phyloP scores from a whole-genome alignment of 495 filamentous ascomycete species.

The Penicillium coprophilum region DNA sequence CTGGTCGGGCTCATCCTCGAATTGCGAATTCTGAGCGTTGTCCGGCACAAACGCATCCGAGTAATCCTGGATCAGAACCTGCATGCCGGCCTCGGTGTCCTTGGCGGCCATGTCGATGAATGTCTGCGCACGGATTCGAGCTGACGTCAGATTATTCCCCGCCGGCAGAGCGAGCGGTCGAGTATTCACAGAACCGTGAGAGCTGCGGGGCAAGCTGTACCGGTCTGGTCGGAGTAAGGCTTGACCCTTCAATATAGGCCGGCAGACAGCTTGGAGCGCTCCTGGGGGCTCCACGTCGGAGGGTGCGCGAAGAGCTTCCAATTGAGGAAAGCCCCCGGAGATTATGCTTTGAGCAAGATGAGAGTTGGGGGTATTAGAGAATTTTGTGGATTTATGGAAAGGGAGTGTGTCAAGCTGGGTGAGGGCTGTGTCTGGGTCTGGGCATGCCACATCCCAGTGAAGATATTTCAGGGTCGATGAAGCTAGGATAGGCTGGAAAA shows the following conservation, averaged over 20 bases:
- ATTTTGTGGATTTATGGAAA: constrained; percentile 38
- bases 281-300: constrained; percentile 68
- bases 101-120: constrained; percentile 51
- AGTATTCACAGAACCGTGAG: constrained; percentile 46
- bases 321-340: constrained; percentile 65
- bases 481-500: constrained; percentile 69
- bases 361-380: constrained; percentile 57
- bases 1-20: constrained; percentile 37
- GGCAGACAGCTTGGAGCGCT: constrained; percentile 68
- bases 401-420: constrained; percentile 42
- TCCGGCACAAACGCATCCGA: constrained; percentile 45
- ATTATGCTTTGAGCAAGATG: constrained; percentile 73
- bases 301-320: constrained; percentile 68
- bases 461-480: constrained; percentile 64
- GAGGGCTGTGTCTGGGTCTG: constrained; percentile 41
- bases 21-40: constrained; percentile 31
- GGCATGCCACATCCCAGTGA: constrained; percentile 77
- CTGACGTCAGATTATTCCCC: constrained; percentile 48
- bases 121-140: constrained; percentile 49
- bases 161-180: constrained; percentile 44
- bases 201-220: constrained; percentile 49
- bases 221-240: constrained; percentile 51
- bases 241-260: constrained; percentile 51
- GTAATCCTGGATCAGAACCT: constrained; percentile 44
- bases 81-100: constrained; percentile 45